Conservation (phyloP, 139 green algal genomes). For the Chlorella ohadii region DNA sequence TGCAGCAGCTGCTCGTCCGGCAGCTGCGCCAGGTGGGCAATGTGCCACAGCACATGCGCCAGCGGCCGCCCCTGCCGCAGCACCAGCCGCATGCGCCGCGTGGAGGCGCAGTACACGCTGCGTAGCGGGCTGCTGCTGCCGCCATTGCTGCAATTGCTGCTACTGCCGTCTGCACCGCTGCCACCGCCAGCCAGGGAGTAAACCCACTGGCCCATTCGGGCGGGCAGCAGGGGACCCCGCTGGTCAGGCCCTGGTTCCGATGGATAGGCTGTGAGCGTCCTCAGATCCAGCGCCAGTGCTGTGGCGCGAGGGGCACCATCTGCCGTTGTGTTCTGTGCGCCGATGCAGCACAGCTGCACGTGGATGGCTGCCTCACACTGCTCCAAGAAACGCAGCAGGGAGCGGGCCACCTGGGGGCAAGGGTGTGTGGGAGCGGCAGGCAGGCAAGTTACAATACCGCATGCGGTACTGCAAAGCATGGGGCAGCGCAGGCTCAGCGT, state of each 20-base stretch:
- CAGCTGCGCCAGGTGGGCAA: background rate
- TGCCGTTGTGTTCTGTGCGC: background rate
- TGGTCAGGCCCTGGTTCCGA: background rate
- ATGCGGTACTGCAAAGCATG: too few species aligned
- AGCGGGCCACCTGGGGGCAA: background rate
- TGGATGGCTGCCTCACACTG: background rate
- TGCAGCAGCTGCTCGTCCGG: conserved; percentile 16
- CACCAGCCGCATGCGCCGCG: background rate
- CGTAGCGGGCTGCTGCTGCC: background rate
- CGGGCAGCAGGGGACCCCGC: background rate
- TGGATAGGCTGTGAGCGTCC: background rate
- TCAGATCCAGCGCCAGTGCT: conserved; percentile 12
- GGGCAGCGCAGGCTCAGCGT: too few species aligned
- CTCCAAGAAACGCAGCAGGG: conserved; percentile 20
- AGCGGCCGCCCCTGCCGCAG: background rate
- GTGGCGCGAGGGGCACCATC: background rate
- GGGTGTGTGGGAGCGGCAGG: too few species aligned
- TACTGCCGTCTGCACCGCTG: background rate
- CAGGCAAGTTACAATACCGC: too few species aligned
- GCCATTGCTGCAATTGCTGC: background rate
- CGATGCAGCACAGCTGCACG: conserved; percentile 18
- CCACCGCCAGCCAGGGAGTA: background rate
- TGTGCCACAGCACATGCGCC: background rate
- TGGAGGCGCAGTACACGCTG: background rate
- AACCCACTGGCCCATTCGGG: conserved; percentile 7